Evolutionary conservation across 495 filamentous ascomycete species (phyloP).

Genomic region (Hypomontagnella monticulosa): DNA sequence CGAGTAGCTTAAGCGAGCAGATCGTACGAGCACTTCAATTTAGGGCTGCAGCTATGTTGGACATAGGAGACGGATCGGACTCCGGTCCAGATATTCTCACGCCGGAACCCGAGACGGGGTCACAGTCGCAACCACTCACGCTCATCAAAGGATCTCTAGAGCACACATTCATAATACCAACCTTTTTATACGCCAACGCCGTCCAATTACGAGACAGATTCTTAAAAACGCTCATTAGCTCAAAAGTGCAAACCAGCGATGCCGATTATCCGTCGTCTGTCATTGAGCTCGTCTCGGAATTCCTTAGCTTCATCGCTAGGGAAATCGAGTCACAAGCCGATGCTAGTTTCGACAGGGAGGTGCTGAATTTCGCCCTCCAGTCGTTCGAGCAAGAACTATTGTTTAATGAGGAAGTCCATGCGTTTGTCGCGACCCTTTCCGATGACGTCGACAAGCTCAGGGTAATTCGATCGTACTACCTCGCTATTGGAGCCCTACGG

Average conservation of each 20-base stretch:
- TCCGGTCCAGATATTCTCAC: conserved; percentile 39
- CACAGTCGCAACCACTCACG: conserved; percentile 69
- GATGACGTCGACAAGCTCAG: conserved; percentile 78
- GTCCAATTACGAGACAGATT: conserved; percentile 82
- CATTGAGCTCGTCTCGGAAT: conserved; percentile 80
- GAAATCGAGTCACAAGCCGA: conserved; percentile 83
- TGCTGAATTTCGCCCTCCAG: conserved; percentile 77
- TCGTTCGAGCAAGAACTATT: conserved; percentile 87
- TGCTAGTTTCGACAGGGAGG: conserved; percentile 74
- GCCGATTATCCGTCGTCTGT: conserved; percentile 85
- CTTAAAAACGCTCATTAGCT: conserved; percentile 72
- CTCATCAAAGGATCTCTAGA: conserved; percentile 84
- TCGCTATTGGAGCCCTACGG: conserved; percentile 74
- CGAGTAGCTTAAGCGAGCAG: background rate
- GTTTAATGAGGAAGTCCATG: conserved; percentile 86
- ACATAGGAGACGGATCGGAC: conserved; percentile 39
- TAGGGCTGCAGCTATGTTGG: conserved; percentile 20
- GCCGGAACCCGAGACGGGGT: conserved; percentile 33
- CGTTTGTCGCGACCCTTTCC: conserved; percentile 74
- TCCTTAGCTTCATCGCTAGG: conserved; percentile 75
- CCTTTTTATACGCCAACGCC: conserved; percentile 84
- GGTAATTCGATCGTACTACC: conserved; percentile 80
- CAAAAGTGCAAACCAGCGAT: conserved; percentile 83
- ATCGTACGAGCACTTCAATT: background rate
- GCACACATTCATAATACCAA: conserved; percentile 85